Base-by-base conservation (phyloP, 768 basidiomycete genomes). In the Pleurotus djamor region DNA sequence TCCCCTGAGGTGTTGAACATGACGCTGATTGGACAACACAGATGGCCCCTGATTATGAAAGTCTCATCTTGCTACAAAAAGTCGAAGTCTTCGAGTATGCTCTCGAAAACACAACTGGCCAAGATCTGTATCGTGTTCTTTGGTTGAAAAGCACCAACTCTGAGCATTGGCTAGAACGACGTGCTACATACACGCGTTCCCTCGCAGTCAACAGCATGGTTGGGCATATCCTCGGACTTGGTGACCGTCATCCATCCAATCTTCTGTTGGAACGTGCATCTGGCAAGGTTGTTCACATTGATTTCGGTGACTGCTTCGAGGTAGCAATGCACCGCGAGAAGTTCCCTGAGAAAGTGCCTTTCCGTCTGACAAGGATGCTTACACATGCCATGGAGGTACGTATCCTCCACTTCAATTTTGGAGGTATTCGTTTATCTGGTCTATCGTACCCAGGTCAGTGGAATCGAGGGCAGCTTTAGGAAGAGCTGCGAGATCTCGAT, bases 41-140 rank as follows among this genome's bases (percentile, higher is more conserved):
- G 95, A 98, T 98, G 96, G 97, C 97, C 7, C 96, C 97, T 8
- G 96, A 98, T 69, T 99, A 98, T 72, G 96, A 98, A 72, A 92
- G 89, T 66, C 78, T 98, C 34, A 94, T 90, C 34, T 78, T 98
- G 4, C 82, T 99, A 52, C 96, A 99, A 71, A 99, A 99, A 78
- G 92, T 99, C 43, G 97, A 99, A 70, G 97, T 99, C 3, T 99
- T 99, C 74, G 95, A 98, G 72, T 98, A 98, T 66, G 96, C 97
- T 5, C 80, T 98, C 47, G 96, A 98, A 72, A 98, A 98, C 67
- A 98, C 97, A 1, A 98, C 95, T 0, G 97, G 97, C 1, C 97
- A 98, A 73, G 97, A 99, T 69, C 79, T 99, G 10, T 99, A 99
- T 72, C 82, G 94, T 10, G 94, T 99, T 8, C 76, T 99, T 12